Evolutionary conservation across 192 early-diverging fungal species (phyloP), one percentile per base, ranked within the genome.

Genomic region (Entomortierella lignicola): DNA sequence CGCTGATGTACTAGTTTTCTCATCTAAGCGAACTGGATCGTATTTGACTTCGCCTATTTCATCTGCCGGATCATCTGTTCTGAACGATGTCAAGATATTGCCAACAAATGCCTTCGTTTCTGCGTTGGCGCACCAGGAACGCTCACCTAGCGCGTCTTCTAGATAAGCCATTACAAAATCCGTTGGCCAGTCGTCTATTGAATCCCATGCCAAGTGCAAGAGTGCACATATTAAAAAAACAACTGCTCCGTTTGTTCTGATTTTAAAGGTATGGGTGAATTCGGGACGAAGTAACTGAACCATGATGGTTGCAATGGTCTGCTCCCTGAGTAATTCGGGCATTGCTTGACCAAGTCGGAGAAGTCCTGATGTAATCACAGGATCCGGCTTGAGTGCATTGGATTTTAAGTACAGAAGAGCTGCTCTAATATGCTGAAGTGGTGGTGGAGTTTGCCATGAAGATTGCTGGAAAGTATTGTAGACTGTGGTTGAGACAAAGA

Each of bases 151-250:
- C 12, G 75, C 75, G 29, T 79, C 75, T 41, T 79, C 75, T 8
- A 79, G 26, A 21, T 79, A 79, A 1, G 75, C 75, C 75, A 79
- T 79, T 5, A 79, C 75, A 65, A 79, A 79, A 27, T 79, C 75
- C 0, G 75, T 79, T 4, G 75, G 75, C 75, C 75, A 79, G 39
- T 79, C 61, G 4, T 69, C 66, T 12, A 79, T 44, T 8, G 63
- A 68, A 39, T 79, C 63, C 75, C 75, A 79, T 4, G 61, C 75
- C 21, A 69, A 43, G 29, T 79, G 75, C 42, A 79, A n/a, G 10
- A 79, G 32, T 21, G 75, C 59, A 32, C 75, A 79, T 10, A 70
- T 57, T 39, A 79, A 37, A 39, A 65, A 70, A 31, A 69, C 75
- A 2, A 79, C 75, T 8, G 67, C 55, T 0, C 67, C 67, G 26